Evolutionary conservation across 768 basidiomycete genomes (phyloP).

Genomic region (Trametes villosa): DNA sequence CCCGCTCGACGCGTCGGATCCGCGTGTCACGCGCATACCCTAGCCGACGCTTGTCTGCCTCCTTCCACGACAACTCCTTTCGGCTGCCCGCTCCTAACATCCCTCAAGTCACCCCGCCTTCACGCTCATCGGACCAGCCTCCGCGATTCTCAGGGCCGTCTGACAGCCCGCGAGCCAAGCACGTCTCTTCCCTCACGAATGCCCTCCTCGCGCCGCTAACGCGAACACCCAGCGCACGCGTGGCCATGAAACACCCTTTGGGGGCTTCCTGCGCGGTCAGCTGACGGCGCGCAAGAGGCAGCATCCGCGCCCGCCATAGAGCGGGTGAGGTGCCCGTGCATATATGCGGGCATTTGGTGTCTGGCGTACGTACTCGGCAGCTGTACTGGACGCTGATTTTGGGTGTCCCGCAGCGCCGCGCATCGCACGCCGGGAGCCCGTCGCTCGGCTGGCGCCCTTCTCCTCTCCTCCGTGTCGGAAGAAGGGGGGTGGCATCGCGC

Average conservation of each 20-base stretch:
- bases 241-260: conserved; percentile 6
- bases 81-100: not conserved
- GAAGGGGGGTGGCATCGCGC: no score
- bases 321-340: not conserved
- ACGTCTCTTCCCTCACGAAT: not conserved
- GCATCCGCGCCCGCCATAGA: not conserved
- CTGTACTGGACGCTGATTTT: no score
- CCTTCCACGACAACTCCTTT: not conserved
- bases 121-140: not conserved
- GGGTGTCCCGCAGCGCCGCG: no score
- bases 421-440: no score
- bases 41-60: conserved; percentile 10
- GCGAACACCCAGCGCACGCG: not conserved
- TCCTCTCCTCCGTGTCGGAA: no score
- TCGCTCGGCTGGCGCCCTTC: no score
- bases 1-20: not conserved
- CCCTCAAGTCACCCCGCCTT: not conserved
- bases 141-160: not conserved
- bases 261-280: not conserved
- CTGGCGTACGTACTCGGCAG: conserved; percentile 11
- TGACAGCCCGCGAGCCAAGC: not conserved
- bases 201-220: no score
- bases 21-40: not conserved
- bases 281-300: not conserved
- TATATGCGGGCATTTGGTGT: not conserved